phyloP scores from a whole-genome alignment of 192 early-diverging fungal genomes.

The Glomus cerebriforme region DNA sequence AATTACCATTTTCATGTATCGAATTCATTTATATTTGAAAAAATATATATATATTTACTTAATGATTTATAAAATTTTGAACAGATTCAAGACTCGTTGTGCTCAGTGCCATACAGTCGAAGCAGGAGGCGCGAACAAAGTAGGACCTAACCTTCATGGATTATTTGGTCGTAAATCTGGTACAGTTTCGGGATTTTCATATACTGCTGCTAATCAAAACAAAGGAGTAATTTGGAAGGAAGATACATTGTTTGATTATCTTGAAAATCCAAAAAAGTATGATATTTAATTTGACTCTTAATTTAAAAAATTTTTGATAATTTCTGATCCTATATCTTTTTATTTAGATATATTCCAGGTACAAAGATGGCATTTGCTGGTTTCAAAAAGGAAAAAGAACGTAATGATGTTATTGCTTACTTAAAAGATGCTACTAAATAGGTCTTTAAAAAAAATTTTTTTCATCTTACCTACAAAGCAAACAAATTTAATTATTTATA shows the following conservation, averaged over 20 bases:
- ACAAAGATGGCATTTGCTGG: conserved; percentile 99
- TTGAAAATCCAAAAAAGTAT: conserved; percentile 98
- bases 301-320: background rate
- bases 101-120: conserved; percentile 98
- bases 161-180: conserved; percentile 91
- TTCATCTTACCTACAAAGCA: background rate
- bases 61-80: background rate
- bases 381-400: conserved; percentile 83
- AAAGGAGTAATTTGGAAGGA: conserved; percentile 86
- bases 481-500: background rate
- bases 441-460: too few relatives aligned
- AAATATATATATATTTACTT: too few relatives aligned
- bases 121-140: conserved; percentile 85
- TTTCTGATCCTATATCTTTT: background rate
- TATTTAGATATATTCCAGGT: conserved; percentile 68
- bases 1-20: too few relatives aligned
- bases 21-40: too few relatives aligned
- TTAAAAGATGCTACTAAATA: conserved; percentile 65
- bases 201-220: conserved; percentile 91
- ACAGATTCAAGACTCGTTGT: conserved; percentile 96
- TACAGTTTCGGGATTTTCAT: conserved; percentile 81
- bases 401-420: conserved; percentile 89
- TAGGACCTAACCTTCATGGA: conserved; percentile 95
- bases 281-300: background rate
- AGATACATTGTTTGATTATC: conserved; percentile 92